A percentile compares a stretch with the other conserved stretches of the same genome.
Evolutionary conservation across 1,139 yeast species (phyloP).

Genomic region (Yamadazyma diospyri): DNA sequence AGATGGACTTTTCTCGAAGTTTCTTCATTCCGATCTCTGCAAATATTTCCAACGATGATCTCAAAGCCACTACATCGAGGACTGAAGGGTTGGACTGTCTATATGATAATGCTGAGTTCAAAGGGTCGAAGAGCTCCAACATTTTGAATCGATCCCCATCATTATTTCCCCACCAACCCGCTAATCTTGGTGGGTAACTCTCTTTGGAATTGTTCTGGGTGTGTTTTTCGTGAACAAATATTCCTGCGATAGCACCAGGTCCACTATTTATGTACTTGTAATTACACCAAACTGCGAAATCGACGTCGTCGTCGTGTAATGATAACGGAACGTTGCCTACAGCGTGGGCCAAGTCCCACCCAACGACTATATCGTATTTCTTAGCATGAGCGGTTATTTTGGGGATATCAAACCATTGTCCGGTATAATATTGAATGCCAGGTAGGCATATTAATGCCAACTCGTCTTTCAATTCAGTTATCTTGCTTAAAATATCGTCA

Average conservation of each 20-base stretch:
- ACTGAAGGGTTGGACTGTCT: conserved; percentile 94
- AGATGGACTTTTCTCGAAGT: conserved; percentile 55
- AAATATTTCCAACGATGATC: conserved; percentile 63
- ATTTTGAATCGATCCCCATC: conserved; percentile 67
- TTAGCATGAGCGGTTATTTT: conserved; percentile 59
- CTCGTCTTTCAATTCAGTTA: conserved; percentile 57
- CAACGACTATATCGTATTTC: conserved; percentile 55
- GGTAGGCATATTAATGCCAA: conserved; percentile 77
- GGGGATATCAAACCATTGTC: conserved; percentile 76
- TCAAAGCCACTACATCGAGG: conserved; percentile 70
- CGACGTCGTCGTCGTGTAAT: conserved; percentile 85
- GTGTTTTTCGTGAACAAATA: conserved; percentile 61
- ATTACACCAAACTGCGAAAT: conserved; percentile 93
- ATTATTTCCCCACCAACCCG: conserved; percentile 98
- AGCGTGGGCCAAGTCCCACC: conserved; percentile 97
- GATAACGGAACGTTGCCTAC: conserved; percentile 78
- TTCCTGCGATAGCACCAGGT: conserved; percentile 88
- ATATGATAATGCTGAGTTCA: conserved; percentile 78
- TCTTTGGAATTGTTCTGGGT: conserved; percentile 31
- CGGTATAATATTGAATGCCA: conserved; percentile 90
- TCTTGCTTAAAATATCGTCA: conserved; percentile 54
- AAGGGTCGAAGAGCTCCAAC: conserved; percentile 77
- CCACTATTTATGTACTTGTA: conserved; percentile 90
- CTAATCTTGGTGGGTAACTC: conserved; percentile 60
- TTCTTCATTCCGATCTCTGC: conserved; percentile 51